Conservation (phyloP, 2,329 filamentous ascomycete species). For the Neopestalotiopsis sp. region DNA sequence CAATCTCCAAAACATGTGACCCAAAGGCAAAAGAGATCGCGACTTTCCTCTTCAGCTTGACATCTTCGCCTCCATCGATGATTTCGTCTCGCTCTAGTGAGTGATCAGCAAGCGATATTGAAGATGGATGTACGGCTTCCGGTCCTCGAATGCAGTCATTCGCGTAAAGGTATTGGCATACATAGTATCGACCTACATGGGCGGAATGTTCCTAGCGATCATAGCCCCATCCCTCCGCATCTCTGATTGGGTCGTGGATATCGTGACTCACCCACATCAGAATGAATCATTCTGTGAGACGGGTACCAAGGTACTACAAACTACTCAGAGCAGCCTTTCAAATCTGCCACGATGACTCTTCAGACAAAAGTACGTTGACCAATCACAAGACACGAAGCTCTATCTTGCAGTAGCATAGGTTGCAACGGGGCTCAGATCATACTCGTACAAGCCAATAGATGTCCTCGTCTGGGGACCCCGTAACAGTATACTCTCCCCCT, state of each 20-base stretch:
- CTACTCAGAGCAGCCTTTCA: neutral
- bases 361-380: neutral
- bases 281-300: slow-evolving; percentile 1
- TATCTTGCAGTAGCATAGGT: neutral
- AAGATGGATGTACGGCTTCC: neutral
- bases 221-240: neutral
- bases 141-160: neutral
- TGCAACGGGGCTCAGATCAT: neutral
- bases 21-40: no score
- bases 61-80: no score
- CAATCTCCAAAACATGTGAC: no score
- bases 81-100: no score
- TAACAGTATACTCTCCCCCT: neutral
- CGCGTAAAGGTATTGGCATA: neutral
- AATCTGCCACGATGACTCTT: neutral
- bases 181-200: neutral
- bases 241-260: neutral
- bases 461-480: neutral
- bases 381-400: neutral
- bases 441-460: neutral
- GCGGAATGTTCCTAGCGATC: neutral
- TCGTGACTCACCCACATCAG: neutral
- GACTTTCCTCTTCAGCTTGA: no score
- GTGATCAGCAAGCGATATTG: no score
- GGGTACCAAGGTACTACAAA: neutral